A percentile compares a stretch with the other conserved stretches of the same genome.
phyloP scores from a whole-genome alignment of 441 rosid species.

The Populus trichocarpa region DNA sequence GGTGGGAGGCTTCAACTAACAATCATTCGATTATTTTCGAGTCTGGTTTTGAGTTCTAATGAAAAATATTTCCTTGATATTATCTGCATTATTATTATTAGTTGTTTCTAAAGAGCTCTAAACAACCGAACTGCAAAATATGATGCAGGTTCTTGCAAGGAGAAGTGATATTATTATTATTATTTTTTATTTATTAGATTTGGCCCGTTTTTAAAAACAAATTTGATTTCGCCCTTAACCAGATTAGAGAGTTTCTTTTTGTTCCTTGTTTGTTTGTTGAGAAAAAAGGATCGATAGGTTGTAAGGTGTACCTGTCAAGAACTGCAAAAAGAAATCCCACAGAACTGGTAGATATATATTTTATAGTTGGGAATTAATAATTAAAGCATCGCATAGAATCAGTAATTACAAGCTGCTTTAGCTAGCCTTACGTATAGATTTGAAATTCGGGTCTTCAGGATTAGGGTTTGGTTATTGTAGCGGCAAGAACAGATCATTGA shows the following conservation, averaged over 20 bases:
- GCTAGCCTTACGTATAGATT: constrained; percentile 11
- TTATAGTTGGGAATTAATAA: neutral
- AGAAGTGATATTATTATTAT: neutral
- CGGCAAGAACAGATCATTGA: constrained; percentile 24
- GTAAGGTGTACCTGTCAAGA: neutral
- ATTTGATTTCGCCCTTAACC: too few relatives aligned
- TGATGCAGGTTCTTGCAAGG: neutral
- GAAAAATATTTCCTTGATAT: neutral
- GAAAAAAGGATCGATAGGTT: neutral
- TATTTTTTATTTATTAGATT: too few relatives aligned
- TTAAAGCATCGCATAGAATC: neutral
- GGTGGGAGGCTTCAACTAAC: neutral
- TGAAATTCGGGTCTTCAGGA: constrained; percentile 21
- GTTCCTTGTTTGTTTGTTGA: too few relatives aligned
- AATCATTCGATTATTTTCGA: neutral
- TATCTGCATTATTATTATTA: neutral
- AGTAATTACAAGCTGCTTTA: neutral
- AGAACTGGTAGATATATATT: neutral
- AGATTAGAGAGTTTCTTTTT: too few relatives aligned
- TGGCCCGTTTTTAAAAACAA: too few relatives aligned
- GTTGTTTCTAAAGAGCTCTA: too few relatives aligned
- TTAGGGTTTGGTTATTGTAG: constrained; percentile 35
- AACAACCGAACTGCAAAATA: neutral
- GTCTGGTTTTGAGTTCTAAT: neutral
- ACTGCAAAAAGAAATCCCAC: neutral